phyloP scores from a whole-genome alignment of 2,329 filamentous ascomycete genomes.

The Paraphoma sp. region DNA sequence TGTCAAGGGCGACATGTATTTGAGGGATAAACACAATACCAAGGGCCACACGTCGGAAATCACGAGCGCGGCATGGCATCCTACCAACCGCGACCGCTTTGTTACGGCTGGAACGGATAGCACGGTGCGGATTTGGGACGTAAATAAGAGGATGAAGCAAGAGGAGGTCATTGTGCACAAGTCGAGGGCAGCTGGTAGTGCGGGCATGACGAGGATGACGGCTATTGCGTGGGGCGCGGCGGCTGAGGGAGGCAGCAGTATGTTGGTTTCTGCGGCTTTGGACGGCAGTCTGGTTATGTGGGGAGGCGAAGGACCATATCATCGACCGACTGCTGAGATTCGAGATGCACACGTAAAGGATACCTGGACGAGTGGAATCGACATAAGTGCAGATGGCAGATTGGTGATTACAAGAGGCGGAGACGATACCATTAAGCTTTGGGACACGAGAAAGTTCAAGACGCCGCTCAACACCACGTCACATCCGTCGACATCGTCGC shows the following conservation, averaged over 20 bases:
- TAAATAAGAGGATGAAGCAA: slow-evolving; percentile 87
- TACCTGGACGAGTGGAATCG: slow-evolving; percentile 91
- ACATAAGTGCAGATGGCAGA: slow-evolving; percentile 88
- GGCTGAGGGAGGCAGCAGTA: slow-evolving; percentile 75
- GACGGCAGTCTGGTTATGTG: slow-evolving; percentile 95
- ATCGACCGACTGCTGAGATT: slow-evolving; percentile 82
- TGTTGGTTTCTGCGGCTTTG: slow-evolving; percentile 81
- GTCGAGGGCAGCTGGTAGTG: slow-evolving; percentile 84
- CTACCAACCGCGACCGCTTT: slow-evolving; percentile 81
- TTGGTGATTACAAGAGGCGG: slow-evolving; percentile 90
- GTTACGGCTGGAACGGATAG: slow-evolving; percentile 94
- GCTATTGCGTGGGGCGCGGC: slow-evolving; percentile 85
- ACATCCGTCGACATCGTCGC: slow-evolving; percentile 81
- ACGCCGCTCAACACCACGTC: slow-evolving; percentile 79
- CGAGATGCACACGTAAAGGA: slow-evolving; percentile 79
- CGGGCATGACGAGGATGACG: slow-evolving; percentile 92
- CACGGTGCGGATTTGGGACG: slow-evolving; percentile 94
- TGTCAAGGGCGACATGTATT: slow-evolving; percentile 97
- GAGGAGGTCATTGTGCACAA: slow-evolving; percentile 97
- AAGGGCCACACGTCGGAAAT: slow-evolving; percentile 96
- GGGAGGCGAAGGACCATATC: slow-evolving; percentile 84
- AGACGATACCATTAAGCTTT: slow-evolving; percentile 91
- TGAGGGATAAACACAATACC: slow-evolving; percentile 96
- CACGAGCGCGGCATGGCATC: slow-evolving; percentile 89
- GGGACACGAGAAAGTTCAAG: slow-evolving; percentile 97